Conservation (phyloP, 202 grass and related monocot genomes). For the Setaria italica region DNA sequence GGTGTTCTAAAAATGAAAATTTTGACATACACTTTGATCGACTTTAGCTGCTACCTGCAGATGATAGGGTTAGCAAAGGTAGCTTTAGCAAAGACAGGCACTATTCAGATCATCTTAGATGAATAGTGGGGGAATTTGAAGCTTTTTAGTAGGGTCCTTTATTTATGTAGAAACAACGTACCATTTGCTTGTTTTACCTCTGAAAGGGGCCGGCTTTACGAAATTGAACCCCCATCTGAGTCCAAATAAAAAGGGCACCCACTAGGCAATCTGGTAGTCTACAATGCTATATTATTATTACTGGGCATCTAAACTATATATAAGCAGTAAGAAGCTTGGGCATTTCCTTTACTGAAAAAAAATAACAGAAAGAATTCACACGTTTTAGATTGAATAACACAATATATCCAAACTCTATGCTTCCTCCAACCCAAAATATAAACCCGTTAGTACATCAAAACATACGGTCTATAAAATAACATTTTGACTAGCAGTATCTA, state of each 20-base stretch:
- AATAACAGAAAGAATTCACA: neutral
- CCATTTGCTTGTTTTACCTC: neutral
- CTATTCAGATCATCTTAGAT: neutral
- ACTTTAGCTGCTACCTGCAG: constrained; percentile 19
- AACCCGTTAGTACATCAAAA: no score
- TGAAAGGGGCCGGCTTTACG: constrained; percentile 3
- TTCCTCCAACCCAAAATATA: no score
- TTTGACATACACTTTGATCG: constrained; percentile 2
- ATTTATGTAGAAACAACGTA: neutral
- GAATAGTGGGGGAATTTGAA: neutral
- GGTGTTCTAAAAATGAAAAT: neutral
- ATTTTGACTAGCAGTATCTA: no score
- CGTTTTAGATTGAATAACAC: neutral
- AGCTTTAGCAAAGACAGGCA: constrained; percentile 29
- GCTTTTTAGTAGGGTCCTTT: neutral
- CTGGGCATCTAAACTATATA: neutral
- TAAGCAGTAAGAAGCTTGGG: neutral
- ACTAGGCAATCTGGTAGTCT: neutral
- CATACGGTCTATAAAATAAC: no score
- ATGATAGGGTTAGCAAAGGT: constrained; percentile 4
- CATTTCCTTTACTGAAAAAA: neutral
- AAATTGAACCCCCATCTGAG: neutral
- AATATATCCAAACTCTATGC: neutral
- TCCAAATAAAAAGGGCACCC: no score
- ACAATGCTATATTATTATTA: neutral